These are phyloP conservation scores for Cladophialophora chaetospira DNA, from an alignment of 2,329 filamentous ascomycete species.

Conservation along the genomic window DNA sequence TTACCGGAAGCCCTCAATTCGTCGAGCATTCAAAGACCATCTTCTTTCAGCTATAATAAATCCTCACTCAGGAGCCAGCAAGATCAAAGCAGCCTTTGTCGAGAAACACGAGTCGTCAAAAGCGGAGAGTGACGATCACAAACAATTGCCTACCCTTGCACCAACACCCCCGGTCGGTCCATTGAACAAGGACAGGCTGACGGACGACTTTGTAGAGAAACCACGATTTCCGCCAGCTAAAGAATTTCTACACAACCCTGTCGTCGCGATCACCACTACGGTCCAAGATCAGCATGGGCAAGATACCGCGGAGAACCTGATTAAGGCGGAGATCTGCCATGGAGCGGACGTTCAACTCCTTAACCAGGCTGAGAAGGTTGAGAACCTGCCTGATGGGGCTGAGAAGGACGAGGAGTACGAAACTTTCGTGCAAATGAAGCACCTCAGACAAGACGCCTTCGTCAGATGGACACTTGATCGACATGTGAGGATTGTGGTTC, in stretches of 20 bases:
- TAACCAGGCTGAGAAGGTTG: slow-evolving; percentile 13
- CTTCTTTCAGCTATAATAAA: neutral
- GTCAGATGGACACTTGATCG: slow-evolving; percentile 24
- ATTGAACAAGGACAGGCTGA: slow-evolving; percentile 6
- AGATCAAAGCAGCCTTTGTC: neutral
- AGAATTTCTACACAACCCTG: slow-evolving; percentile 16
- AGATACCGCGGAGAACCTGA: slow-evolving; percentile 20
- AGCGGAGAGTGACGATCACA: neutral
- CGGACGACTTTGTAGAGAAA: slow-evolving; percentile 13
- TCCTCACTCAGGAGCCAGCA: neutral
- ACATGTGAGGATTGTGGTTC: slow-evolving; percentile 22
- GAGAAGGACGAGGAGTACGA: slow-evolving; percentile 4
- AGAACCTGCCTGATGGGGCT: neutral
- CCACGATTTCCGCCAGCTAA: slow-evolving; percentile 13
- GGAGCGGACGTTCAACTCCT: slow-evolving; percentile 20
- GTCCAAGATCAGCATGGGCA: slow-evolving; percentile 14
- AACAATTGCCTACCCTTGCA: slow-evolving; percentile 18
- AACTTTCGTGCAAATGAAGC: slow-evolving; percentile 19
- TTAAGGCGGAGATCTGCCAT: slow-evolving; percentile 17
- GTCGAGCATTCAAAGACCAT: neutral
- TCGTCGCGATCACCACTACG: slow-evolving; percentile 1
- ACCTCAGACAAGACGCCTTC: slow-evolving; percentile 21
- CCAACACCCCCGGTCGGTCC: neutral
- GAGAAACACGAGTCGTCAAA: neutral
- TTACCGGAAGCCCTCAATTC: neutral